These are phyloP conservation scores for Mitosporidium daphniae DNA, from an alignment of 371 early-diverging fungal species.

Conservation along the genomic window DNA sequence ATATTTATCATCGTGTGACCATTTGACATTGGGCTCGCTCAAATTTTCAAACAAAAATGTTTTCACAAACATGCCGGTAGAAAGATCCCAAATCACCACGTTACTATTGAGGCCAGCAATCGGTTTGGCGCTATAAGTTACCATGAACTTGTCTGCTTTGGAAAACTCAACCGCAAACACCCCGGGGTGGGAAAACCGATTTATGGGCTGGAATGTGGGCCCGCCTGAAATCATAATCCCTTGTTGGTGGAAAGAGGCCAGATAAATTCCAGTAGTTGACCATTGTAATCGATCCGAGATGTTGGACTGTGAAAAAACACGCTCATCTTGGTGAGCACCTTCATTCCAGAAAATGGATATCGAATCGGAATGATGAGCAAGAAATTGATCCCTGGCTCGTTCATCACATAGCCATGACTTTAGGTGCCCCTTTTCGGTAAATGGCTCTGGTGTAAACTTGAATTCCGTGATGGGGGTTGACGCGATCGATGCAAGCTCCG, in stretches of 20 bases:
- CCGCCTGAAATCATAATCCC: conserved; percentile 87
- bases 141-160: conserved; percentile 54
- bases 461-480: conserved; percentile 4
- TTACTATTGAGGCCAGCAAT: conserved; percentile 12
- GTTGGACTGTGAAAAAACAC: conserved; percentile 8
- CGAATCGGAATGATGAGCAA: conserved; percentile 36
- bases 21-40: conserved; percentile 78
- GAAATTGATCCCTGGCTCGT: conserved; percentile 53
- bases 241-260: conserved; percentile 58
- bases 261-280: conserved; percentile 65
- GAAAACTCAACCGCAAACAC: conserved; percentile 62
- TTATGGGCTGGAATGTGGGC: conserved; percentile 44
- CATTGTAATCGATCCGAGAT: conserved; percentile 15
- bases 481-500: conserved; percentile 44
- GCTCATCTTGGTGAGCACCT: conserved; percentile 36
- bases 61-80: conserved; percentile 14
- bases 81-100: conserved; percentile 51
- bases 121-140: conserved; percentile 57
- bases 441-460: background rate
- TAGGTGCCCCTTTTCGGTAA: conserved; percentile 24
- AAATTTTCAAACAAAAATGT: conserved; percentile 4
- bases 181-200: conserved; percentile 52
- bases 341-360: conserved; percentile 53
- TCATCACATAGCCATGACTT: conserved; percentile 52
- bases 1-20: conserved; percentile 62